Conservation (phyloP, 2,329 filamentous ascomycete species). For the Magnaporthales sp. region DNA sequence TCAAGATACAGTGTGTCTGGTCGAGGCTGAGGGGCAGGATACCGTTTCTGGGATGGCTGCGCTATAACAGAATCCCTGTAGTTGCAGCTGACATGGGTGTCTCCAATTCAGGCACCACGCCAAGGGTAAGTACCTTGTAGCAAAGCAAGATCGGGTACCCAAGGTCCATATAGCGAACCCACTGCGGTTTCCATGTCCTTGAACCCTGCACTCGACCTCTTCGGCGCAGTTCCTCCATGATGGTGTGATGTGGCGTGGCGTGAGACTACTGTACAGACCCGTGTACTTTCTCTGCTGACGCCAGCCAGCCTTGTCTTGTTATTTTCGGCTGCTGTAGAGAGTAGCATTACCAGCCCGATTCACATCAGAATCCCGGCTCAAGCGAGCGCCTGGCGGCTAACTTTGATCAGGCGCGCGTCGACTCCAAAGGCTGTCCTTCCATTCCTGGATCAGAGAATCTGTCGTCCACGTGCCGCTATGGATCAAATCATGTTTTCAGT, state of each 20-base stretch:
- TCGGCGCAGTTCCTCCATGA: not conserved
- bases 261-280: not conserved
- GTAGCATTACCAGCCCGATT: not conserved
- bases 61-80: not conserved
- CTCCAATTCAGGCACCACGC: not conserved
- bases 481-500: not conserved
- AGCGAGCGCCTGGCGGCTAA: not conserved
- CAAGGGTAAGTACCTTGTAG: not conserved
- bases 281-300: not conserved
- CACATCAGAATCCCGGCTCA: not conserved
- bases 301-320: not conserved
- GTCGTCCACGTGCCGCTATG: not conserved
- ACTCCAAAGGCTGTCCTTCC: not conserved
- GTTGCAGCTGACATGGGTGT: not conserved
- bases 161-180: not conserved
- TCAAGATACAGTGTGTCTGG: not conserved
- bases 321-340: not conserved
- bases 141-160: not conserved
- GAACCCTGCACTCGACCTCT: not conserved
- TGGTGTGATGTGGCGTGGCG: not conserved
- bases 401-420: not conserved
- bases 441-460: not conserved
- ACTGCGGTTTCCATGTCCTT: not conserved
- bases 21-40: not conserved
- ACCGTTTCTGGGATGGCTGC: not conserved